Base-by-base conservation (phyloP, 768 basidiomycete species). In the Phanerodontia chrysosporium region DNA sequence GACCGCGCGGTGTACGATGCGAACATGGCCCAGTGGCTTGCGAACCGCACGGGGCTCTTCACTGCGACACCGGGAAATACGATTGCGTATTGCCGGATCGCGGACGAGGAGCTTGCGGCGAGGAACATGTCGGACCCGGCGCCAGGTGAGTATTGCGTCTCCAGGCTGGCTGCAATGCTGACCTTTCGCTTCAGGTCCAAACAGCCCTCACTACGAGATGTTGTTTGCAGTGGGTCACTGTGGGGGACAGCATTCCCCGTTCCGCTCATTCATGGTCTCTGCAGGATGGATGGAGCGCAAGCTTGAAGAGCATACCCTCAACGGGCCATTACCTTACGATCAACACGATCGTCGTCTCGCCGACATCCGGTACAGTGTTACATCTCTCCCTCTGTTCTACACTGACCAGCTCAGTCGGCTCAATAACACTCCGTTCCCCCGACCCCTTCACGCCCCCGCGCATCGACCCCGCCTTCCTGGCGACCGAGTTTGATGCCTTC, bases 31-130 rank as follows among this genome's bases (percentile, higher is more conserved):
- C 55, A 71, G 44, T 73, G 65, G 74, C 58, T 71, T 10, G 55
- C 53, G 7, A 70, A 62, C 16, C 62, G 73, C 29, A 67, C 68
- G 1, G 75, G 76, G 0, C 67, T 66, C 0, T 68, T 74, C 29
- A 66, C 64, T 1, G 63, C 64, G 22, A 61, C 57, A 1, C 58
- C 64, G 30, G 59, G 64, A 14, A 73, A 66, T 56, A 67, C 66
- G 3, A 53, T 73, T 18, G 39, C 39, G 8, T 28, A 32, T 29
- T 14, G 35, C n/a, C 14, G 52, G 32, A 5, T 72, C 61, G 25
- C 46, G 5, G 57, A 42, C 18, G 39, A 35, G 7, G 32, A 35
- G 8, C 8, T 42, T 44, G 39, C 39, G 39, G 10, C 8, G 18
- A 42, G 18, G 8, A 18, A 9, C 18, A 10, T 42, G 8, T 7